phyloP scores from a whole-genome alignment of 2,329 filamentous ascomycete genomes.

The Xylaria sp. region DNA sequence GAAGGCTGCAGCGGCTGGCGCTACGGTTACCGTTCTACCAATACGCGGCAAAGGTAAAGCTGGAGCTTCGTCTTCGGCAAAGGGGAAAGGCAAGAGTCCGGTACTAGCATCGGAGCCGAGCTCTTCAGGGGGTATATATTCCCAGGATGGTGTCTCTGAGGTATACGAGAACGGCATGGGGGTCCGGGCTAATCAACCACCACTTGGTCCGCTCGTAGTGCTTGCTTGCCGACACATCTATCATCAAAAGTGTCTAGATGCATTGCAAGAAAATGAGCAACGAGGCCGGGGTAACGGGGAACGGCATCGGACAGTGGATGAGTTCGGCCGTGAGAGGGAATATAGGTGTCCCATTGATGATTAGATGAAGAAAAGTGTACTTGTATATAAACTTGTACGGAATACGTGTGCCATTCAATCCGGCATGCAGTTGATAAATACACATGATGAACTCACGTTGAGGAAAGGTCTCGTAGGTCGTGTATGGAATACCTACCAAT shows the following conservation, averaged over 20 bases:
- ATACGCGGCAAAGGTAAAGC: slow-evolving; percentile 35
- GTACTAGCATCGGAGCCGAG: slow-evolving; percentile 19
- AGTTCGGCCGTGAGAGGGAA: slow-evolving; percentile 40
- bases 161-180: slow-evolving; percentile 31
- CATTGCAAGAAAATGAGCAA: slow-evolving; percentile 46
- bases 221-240: slow-evolving; percentile 67
- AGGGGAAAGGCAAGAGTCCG: slow-evolving; percentile 53
- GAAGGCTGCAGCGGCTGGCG: slow-evolving; percentile 30
- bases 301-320: slow-evolving; percentile 40
- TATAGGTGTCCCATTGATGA: slow-evolving; percentile 56
- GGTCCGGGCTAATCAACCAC: slow-evolving; percentile 38
- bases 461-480: no score
- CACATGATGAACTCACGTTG: neutral
- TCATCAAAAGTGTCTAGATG: slow-evolving; percentile 64
- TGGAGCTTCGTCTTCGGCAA: slow-evolving; percentile 24
- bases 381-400: slow-evolving; percentile 10
- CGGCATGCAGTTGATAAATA: neutral
- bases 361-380: slow-evolving; percentile 24
- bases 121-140: slow-evolving; percentile 3
- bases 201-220: slow-evolving; percentile 61
- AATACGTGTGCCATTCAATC: neutral
- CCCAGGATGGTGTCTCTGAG: slow-evolving; percentile 28
- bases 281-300: slow-evolving; percentile 33
- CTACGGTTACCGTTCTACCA: slow-evolving; percentile 12
- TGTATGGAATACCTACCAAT: no score